Evolutionary conservation across 2,329 filamentous ascomycete genomes (phyloP).

Genomic region (Sclerotinia glacialis): DNA sequence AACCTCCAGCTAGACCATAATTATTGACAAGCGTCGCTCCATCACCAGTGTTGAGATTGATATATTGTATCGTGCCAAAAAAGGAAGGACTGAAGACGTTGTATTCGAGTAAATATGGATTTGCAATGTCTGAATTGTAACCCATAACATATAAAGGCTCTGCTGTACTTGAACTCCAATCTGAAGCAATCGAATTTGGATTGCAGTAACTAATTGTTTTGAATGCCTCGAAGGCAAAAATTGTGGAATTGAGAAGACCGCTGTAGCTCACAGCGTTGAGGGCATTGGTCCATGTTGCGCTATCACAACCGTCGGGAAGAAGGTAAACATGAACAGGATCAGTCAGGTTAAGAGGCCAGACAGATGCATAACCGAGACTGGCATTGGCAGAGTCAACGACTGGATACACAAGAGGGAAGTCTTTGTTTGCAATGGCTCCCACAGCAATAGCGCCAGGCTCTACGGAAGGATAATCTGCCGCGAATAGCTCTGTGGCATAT

Average conservation of each 20-base stretch:
- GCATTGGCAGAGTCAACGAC: constrained; percentile 23
- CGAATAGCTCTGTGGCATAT: constrained; percentile 23
- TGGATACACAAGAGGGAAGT: constrained; percentile 29
- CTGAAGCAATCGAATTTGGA: constrained; percentile 19
- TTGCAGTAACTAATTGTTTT: constrained; percentile 13
- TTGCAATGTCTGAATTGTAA: constrained; percentile 22
- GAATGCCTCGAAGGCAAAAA: constrained; percentile 26
- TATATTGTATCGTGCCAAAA: constrained; percentile 23
- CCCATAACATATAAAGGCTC: constrained; percentile 25
- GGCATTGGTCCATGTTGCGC: constrained; percentile 22
- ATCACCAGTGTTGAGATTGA: constrained; percentile 24
- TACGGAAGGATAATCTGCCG: constrained; percentile 23
- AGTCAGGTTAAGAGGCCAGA: constrained; percentile 26
- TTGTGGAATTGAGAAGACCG: constrained; percentile 23
- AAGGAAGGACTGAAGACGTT: constrained; percentile 24
- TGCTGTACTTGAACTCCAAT: constrained; percentile 1
- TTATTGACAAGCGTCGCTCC: constrained; percentile 23
- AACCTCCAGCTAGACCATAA: constrained; percentile 25
- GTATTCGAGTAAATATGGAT: constrained; percentile 28
- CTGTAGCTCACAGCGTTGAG: constrained; percentile 21
- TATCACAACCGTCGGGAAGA: constrained; percentile 23
- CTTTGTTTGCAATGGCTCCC: constrained; percentile 26
- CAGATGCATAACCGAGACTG: constrained; percentile 28
- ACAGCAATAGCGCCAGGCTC: constrained; percentile 27
- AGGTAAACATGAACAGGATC: constrained; percentile 22